Conservation (phyloP, 805 yeast species). For the Ogataea angusta region DNA sequence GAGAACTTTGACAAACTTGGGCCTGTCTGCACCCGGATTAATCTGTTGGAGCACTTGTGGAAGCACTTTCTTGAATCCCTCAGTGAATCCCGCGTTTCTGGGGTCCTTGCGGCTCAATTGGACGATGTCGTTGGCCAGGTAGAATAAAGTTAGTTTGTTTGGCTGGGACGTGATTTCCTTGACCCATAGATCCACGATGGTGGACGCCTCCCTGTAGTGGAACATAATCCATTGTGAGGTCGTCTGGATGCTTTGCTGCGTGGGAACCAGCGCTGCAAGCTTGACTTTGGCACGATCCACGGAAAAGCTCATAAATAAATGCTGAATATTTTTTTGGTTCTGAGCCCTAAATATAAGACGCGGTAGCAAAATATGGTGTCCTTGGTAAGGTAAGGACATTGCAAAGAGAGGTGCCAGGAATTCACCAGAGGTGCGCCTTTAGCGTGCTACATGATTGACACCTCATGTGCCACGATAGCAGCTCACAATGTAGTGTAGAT, state of each 20-base stretch:
- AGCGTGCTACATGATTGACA: too few species aligned
- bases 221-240: conserved; percentile 70
- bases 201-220: conserved; percentile 56
- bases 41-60: conserved; percentile 39
- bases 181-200: conserved; percentile 54
- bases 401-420: too few species aligned
- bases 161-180: conserved; percentile 13
- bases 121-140: conserved; percentile 76
- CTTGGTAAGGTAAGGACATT: too few species aligned
- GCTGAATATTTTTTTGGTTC: conserved; percentile 5
- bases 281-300: conserved; percentile 47
- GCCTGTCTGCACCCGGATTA: conserved; percentile 26
- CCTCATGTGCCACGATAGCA: too few species aligned
- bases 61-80: conserved; percentile 51
- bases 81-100: conserved; percentile 50
- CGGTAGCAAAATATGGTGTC: background rate
- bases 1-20: conserved; percentile 48
- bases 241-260: conserved; percentile 72
- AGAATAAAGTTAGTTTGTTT: conserved; percentile 56
- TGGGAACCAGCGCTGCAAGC: conserved; percentile 47
- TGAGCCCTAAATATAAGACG: conserved; percentile 1
- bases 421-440: too few species aligned
- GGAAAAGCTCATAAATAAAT: conserved; percentile 44
- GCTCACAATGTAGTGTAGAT: too few species aligned
- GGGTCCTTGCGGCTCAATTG: conserved; percentile 70